These are phyloP conservation scores for Hypericum perforatum DNA, from an alignment of 345 rosid species.

Conservation along the genomic window DNA sequence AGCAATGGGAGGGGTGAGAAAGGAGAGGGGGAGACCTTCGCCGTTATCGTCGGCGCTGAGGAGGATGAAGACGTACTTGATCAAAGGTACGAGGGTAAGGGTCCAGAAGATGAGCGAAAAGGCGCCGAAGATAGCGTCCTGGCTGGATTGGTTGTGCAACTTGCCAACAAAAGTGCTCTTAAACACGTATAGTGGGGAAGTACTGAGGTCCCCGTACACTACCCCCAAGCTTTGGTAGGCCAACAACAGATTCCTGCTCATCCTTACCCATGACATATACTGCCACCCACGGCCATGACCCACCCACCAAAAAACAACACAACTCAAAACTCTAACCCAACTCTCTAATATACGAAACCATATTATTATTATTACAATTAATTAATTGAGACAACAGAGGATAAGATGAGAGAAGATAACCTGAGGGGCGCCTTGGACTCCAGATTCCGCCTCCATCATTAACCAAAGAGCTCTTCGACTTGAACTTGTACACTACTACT, in stretches of 20 bases:
- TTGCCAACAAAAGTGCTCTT: conserved; percentile 48
- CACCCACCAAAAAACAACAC: conserved; percentile 7
- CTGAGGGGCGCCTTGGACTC: conserved; percentile 25
- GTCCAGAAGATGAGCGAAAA: conserved; percentile 94
- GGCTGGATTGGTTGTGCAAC: conserved; percentile 38
- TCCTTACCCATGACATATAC: conserved; percentile 64
- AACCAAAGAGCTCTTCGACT: conserved; percentile 7
- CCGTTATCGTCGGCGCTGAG: conserved; percentile 76
- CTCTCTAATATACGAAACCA: too few relatives aligned
- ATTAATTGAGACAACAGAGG: too few relatives aligned
- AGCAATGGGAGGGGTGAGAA: neutral
- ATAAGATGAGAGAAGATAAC: conserved; percentile 5
- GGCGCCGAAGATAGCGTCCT: conserved; percentile 66
- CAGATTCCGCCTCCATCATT: conserved; percentile 37
- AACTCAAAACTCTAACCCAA: conserved; percentile 9
- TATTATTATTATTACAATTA: too few relatives aligned
- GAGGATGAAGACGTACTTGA: conserved; percentile 53
- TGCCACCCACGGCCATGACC: too few relatives aligned
- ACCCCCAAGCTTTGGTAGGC: conserved; percentile 93
- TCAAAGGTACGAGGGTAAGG: conserved; percentile 61
- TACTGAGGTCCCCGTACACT: conserved; percentile 76
- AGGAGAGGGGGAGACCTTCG: conserved; percentile 41
- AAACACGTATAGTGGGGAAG: conserved; percentile 85
- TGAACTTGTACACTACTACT: too few relatives aligned
- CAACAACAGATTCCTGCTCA: conserved; percentile 53